phyloP scores from a whole-genome alignment of 2,329 filamentous ascomycete species.

The Ascochyta fabae region DNA sequence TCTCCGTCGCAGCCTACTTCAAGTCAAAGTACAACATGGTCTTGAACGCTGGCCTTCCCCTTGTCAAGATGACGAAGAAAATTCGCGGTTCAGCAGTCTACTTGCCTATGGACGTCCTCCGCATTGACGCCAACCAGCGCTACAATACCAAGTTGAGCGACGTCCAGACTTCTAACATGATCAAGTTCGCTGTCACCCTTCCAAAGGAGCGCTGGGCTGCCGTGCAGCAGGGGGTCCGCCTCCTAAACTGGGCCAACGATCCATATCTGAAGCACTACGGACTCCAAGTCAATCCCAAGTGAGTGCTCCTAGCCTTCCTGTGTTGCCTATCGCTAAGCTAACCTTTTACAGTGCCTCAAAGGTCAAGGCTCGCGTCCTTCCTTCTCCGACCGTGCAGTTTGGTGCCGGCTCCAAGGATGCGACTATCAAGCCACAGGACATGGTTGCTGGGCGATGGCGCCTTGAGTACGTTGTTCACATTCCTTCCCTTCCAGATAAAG shows the following conservation, averaged over 20 bases:
- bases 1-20: constrained; percentile 66
- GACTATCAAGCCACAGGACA: constrained; percentile 41
- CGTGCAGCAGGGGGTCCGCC: constrained; percentile 71
- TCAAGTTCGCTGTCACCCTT: constrained; percentile 86
- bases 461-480: constrained; percentile 57
- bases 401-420: constrained; percentile 40
- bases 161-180: constrained; percentile 80
- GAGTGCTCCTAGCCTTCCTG: neutral
- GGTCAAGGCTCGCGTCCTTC: constrained; percentile 71
- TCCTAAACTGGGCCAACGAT: constrained; percentile 73
- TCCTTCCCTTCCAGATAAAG: neutral
- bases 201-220: constrained; percentile 71
- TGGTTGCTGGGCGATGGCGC: constrained; percentile 81
- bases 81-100: constrained; percentile 51
- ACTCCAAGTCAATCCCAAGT: constrained; percentile 66
- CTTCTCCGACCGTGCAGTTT: constrained; percentile 75
- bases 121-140: constrained; percentile 61
- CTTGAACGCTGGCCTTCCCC: constrained; percentile 59
- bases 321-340: constrained; percentile 1
- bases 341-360: constrained; percentile 59
- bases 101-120: constrained; percentile 64
- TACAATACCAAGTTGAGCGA: constrained; percentile 66
- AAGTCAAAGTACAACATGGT: constrained; percentile 58
- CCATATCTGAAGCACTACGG: constrained; percentile 75
- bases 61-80: constrained; percentile 65